A percentile compares a stretch with the other conserved stretches of the same genome.
Conservation (phyloP, 179 eudicot species). For the Pouteria campechiana region DNA sequence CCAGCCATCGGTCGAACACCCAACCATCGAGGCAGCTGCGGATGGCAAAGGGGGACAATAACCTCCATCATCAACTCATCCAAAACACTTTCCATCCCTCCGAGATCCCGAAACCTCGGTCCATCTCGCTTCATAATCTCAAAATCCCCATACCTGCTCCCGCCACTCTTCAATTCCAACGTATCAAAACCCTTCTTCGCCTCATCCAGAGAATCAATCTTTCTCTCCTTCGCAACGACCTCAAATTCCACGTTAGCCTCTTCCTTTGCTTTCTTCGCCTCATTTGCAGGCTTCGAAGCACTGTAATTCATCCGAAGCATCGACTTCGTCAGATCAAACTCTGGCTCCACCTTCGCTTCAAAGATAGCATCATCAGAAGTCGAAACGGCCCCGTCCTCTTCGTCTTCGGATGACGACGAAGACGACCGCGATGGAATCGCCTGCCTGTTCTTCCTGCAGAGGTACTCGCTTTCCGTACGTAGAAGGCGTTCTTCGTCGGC, state of each 20-base stretch:
- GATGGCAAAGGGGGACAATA: conserved; percentile 59
- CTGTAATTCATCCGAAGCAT: conserved; percentile 44
- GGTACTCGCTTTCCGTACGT: conserved; percentile 14
- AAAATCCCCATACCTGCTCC: conserved; percentile 7
- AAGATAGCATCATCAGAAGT: conserved; percentile 55
- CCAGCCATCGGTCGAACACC: conserved; percentile 73
- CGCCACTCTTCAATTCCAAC: conserved; percentile 7
- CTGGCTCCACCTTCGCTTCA: conserved; percentile 46
- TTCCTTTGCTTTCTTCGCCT: conserved; percentile 11
- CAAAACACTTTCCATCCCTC: conserved; percentile 52
- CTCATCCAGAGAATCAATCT: too few species aligned
- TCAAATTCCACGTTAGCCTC: conserved; percentile 13
- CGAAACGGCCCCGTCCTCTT: conserved; percentile 21
- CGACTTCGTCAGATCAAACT: conserved; percentile 58
- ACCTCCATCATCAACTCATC: conserved; percentile 66
- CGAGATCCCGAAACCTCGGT: conserved; percentile 70
- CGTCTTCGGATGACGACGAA: not conserved
- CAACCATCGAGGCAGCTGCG: conserved; percentile 30
- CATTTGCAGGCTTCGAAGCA: conserved; percentile 4
- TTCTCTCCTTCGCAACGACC: conserved; percentile 6
- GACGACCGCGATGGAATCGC: not conserved
- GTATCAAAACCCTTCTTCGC: conserved; percentile 1
- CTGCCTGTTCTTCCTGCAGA: conserved; percentile 1
- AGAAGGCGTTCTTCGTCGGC: conserved; percentile 22
- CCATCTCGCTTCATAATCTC: conserved; percentile 29